Evolutionary conservation across 768 basidiomycete species (phyloP), one percentile per base, ranked within the genome.

Genomic region (Hericium erinaceus): DNA sequence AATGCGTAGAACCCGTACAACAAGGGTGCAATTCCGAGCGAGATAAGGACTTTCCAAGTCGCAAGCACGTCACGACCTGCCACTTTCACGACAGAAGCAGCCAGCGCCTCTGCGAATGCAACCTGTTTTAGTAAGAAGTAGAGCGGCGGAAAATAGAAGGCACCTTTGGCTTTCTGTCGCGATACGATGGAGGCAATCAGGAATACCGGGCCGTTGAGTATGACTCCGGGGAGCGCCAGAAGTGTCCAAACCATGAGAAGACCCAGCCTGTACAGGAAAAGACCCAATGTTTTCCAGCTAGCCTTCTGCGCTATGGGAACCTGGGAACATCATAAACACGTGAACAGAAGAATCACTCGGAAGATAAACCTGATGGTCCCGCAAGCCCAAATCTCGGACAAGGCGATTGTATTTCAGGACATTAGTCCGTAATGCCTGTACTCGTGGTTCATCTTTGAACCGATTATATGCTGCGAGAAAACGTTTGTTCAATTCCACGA

Each of bases 41-140:
- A 95, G 57, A 98, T 92, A 33, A 98, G 78, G 37, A 98, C 84
- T 69, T 98, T 98, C 95, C 95, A 98, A 3, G 93, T 91, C 0
- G 92, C 94, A 18, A 98, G 76, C 22, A 98, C 95, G 66, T 98
- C 95, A 39, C 89, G 82, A 22, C 86, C 95, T 15, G 89, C 89
- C 56, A 98, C 83, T 73, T 98, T 98, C 67, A 98, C 95, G 7
- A 80, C 83, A 15, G 95, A 97, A 10, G 88, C 93, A 37, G 94
- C 95, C 59, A 98, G 85, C 7, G 95, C 95, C 80, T 94, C 95
- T 97, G 72, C 8, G n/a, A 39, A 37, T 41, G 37, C 22, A 20
- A 48, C 33, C 51, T n/a, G 28, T 48, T 20, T 56, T 56, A 48
- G 49, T 15, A 44, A 49, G 20, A 53, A 44, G 9, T 50, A 13